Base-by-base conservation (phyloP, 2,329 filamentous ascomycete genomes). In the Diaporthe vaccinii region DNA sequence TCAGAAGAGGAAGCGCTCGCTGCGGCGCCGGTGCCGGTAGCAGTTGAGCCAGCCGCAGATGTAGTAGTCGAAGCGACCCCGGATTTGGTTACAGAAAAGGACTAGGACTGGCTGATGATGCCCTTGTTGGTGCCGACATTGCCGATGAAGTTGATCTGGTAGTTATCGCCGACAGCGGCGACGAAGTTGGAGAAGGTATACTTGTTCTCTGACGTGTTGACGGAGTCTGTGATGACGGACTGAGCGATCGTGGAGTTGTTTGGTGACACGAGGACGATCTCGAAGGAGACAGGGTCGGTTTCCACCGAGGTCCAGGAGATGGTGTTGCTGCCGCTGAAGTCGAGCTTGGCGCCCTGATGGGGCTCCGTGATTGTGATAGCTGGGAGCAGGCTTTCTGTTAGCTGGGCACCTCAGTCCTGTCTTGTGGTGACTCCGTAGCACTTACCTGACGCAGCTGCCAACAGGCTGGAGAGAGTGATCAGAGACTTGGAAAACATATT, bases 61-160 rank as follows among this genome's bases (percentile, higher is more conserved):
- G 80, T 80, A 1, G 79, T 85, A 12, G 82, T 78, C 51, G 80
- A 77, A 0, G 22, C 31, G 2, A 65, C 58, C 1, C 78, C 78
- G 10, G 79, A 80, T 73, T 79, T 79, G 72, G 78, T 77, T 6
- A 80, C 78, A 15, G 76, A 75, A 17, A 80, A 80, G 1, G 62
- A 58, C 73, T 78, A 72, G n/a, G 75, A 76, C 79, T 86, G 85
- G 36, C 84, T 84, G 44, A 87, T 79, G 75, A 86, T 86, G 51
- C 85, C 85, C 49, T 72, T 81, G 78, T 84, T 84, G 39, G 77
- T 75, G 22, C 74, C 72, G 3, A 75, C 73, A 74, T 81, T 81
- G 68, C 84, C 83, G 73, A 84, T 69, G 74, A 85, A 80, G 79
- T 86, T 85, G 82, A 86, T 81, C 75, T 85, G 84, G 79, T 85